Evolutionary conservation across 2,329 filamentous ascomycete species (phyloP), one percentile per base, ranked within the genome.

Genomic region (Microcyclospora tardicrescens): DNA sequence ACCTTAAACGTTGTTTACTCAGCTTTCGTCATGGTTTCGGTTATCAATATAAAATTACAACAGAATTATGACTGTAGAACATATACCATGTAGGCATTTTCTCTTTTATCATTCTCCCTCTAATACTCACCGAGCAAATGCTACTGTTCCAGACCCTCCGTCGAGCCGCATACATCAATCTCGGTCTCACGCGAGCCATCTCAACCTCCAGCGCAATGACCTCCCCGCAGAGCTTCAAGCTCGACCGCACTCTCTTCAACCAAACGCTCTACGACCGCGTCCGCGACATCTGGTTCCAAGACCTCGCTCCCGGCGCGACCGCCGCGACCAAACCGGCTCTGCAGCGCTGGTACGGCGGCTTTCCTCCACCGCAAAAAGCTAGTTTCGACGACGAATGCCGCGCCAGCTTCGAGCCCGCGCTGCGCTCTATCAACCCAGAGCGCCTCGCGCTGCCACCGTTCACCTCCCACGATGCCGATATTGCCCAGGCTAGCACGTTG

Each of bases 241-340:
- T 67, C 33, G 57, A 64, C 46, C 55, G 48, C 28, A 46, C 37
- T 15, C 52, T 67, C 46, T 66, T 64, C 53, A 66, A 62, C 35
- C 50, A 51, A 0, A 36, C 46, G 0, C 50, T 66, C 3, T 67
- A 66, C 49, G 47, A 49, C 4, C 43, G 49, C 9, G 35, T 67
- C 16, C 56, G 46, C 13, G 42, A 54, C 14, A 46, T 61, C 37
- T 67, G 64, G 63, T 65, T 66, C 42, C 44, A 47, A 12, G 58
- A 49, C 19, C 39, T 61, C 4, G 48, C 60, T 10, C 16, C 43
- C 3, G 46, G 43, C 16, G 53, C 56, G n/a, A 51, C 46, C 12
- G 30, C 36, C 6, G 39, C 56, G 33, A 53, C 52, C 28, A 40
- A 46, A 16, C 44, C 44, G 10, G 44, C 54, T 1, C 36, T 52